Percentiles rank a stretch among this genome's conserved stretches.
These are phyloP conservation scores for Fusarium brevicatenulatum DNA, from an alignment of 2,329 filamentous ascomycete species.

Conservation along the genomic window DNA sequence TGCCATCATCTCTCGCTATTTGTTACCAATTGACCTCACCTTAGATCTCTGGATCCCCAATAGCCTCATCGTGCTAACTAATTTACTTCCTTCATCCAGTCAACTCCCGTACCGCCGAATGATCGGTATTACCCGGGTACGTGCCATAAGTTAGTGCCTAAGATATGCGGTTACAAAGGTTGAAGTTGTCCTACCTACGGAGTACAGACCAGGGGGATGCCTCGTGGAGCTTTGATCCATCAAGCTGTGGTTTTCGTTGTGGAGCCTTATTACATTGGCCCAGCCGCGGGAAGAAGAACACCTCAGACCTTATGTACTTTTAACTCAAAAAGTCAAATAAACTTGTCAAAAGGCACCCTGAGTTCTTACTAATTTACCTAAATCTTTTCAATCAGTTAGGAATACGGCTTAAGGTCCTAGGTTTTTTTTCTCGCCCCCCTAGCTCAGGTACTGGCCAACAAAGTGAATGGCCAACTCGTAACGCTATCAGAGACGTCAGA, in stretches of 20 bases:
- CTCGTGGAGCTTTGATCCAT: constrained; percentile 27
- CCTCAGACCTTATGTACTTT: background rate
- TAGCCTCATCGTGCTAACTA: constrained; percentile 15
- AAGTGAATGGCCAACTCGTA: constrained; percentile 9
- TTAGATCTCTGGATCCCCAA: constrained; percentile 5
- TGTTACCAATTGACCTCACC: constrained; percentile 27
- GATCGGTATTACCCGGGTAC: constrained; percentile 45
- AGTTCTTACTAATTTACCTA: background rate
- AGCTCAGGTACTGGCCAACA: constrained; percentile 31
- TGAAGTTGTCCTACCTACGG: background rate
- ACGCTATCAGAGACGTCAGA: background rate
- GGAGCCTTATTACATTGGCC: constrained; percentile 30
- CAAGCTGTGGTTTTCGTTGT: constrained; percentile 31
- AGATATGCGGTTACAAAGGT: constrained; percentile 35
- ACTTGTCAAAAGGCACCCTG: background rate
- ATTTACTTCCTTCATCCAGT: constrained; percentile 33
- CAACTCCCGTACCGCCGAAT: constrained; percentile 45
- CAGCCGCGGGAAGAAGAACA: background rate
- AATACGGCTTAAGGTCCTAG: background rate
- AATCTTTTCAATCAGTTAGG: background rate
- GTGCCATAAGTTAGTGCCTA: constrained; percentile 38
- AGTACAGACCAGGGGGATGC: constrained; percentile 1
- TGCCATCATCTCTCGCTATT: background rate
- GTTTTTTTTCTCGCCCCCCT: background rate
- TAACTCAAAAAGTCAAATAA: background rate